A percentile compares a stretch with the other conserved stretches of the same genome.
Conservation (phyloP, 768 basidiomycete species). For the Calocybe gangraenosa region DNA sequence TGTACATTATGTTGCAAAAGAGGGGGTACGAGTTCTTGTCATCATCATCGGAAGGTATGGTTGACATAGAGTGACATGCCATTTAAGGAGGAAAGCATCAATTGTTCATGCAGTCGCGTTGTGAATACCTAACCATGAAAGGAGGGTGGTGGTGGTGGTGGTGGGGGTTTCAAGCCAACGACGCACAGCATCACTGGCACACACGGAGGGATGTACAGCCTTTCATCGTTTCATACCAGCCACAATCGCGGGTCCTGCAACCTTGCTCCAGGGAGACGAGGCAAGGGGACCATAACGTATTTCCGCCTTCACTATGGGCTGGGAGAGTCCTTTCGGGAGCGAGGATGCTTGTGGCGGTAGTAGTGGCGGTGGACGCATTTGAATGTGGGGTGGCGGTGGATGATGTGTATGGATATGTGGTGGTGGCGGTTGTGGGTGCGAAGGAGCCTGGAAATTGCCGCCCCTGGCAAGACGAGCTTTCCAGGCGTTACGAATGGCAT, state of each 20-base stretch:
- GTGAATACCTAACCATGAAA: too few relatives aligned
- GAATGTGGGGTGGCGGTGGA: constrained; percentile 16
- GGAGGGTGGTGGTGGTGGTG: too few relatives aligned
- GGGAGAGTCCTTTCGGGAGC: background rate
- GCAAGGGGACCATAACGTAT: constrained; percentile 65
- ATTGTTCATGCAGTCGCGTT: too few relatives aligned
- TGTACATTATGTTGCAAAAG: too few relatives aligned
- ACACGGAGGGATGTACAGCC: background rate
- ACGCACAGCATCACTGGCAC: too few relatives aligned
- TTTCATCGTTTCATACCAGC: constrained; percentile 65
- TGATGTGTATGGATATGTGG: constrained; percentile 20
- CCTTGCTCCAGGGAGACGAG: constrained; percentile 67
- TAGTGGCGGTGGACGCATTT: constrained; percentile 12
- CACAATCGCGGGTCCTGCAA: constrained; percentile 56
- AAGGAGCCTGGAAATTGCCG: constrained; percentile 21
- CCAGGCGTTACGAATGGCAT: constrained; percentile 68
- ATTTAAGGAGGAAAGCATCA: too few relatives aligned
- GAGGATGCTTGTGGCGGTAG: constrained; percentile 12
- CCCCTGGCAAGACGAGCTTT: constrained; percentile 55
- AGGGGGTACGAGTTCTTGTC: too few relatives aligned
- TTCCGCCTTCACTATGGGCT: constrained; percentile 25
- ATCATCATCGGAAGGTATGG: too few relatives aligned
- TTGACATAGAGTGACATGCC: too few relatives aligned
- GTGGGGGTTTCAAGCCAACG: too few relatives aligned
- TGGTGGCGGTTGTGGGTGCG: constrained; percentile 17